phyloP scores from a whole-genome alignment of 805 yeast species.

The Nakazawaea anatomiae region DNA sequence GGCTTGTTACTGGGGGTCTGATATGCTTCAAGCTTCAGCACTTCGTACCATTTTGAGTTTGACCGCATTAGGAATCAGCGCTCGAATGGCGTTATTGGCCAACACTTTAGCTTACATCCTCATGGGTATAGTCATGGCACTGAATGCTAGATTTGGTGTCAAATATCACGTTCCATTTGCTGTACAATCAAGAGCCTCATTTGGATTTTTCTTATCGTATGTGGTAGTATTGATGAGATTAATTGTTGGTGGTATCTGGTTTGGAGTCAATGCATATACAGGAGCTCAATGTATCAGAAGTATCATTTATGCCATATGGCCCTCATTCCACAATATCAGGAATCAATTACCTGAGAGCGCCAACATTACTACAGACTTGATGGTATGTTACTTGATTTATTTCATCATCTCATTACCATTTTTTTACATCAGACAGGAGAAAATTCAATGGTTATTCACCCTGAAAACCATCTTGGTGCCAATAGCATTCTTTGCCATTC shows the following conservation, averaged over 20 bases:
- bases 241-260: constrained; percentile 23
- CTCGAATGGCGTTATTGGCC: constrained; percentile 15
- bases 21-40: constrained; percentile 17
- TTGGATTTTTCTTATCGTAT: constrained; percentile 25
- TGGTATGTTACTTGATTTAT: constrained; percentile 27
- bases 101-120: constrained; percentile 16
- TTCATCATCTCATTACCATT: constrained; percentile 26
- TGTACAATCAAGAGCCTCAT: constrained; percentile 24
- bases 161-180: constrained; percentile 29
- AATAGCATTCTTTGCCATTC: constrained; percentile 19
- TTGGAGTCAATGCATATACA: constrained; percentile 20
- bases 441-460: constrained; percentile 26
- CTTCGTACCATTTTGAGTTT: constrained; percentile 15
- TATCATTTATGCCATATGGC: constrained; percentile 21
- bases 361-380: constrained; percentile 19
- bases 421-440: constrained; percentile 24
- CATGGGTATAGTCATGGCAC: constrained; percentile 14
- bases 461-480: constrained; percentile 24
- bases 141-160: constrained; percentile 27
- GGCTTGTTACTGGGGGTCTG: constrained; percentile 20
- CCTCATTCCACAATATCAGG: constrained; percentile 17
- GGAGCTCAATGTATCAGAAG: constrained; percentile 22
- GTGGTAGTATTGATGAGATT: constrained; percentile 25
- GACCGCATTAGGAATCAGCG: constrained; percentile 14
- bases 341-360: constrained; percentile 21